Evolutionary conservation across 495 filamentous ascomycete genomes (phyloP), one percentile per base, ranked within the genome.

Genomic region (Cryomyces minteri): DNA sequence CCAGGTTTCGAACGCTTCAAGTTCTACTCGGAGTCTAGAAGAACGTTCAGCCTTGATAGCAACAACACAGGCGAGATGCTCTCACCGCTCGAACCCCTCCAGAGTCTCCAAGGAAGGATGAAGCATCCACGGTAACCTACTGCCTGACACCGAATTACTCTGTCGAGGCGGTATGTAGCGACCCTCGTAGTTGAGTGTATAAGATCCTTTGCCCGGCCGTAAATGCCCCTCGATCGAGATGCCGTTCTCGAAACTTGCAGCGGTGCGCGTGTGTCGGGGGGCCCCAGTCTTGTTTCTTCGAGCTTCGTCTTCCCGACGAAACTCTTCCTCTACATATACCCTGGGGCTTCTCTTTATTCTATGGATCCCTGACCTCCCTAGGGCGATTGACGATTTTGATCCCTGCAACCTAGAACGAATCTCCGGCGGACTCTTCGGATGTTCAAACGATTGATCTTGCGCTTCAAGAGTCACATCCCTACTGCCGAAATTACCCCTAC

Each of bases 1-100:
- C 39, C 69, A 72, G 14, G 43, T 43, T 38, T 68, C 61, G 33
- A 73, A 62, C 6, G 66, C 69, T 40, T 50, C 51, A 12, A 76
- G 63, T 51, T 76, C 72, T 5, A 51, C 58, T 40, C 61, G 55
- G n/a, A 76, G 53, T 31, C 59, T 61, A 37, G 8, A 41, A 41
- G 28, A 10, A 41, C 34, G 10, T 41, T 41, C 14, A 14, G 28
- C 38, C 5, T n/a, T 1, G 28, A 29, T 31, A 41, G 45, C 33
- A 25, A 32, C 38, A 14, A 8, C 12, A 18, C 12, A 7, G 10
- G 33, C 39, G 11, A 30, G 9, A n/a, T 39, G 10, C n/a, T 30
- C 32, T 5, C 18, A 36, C 39, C 40, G 6, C 53, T 34, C 14
- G 29, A 41, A 18, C 34, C 12, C 12, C 9, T 37, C 34, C 34